These are phyloP conservation scores for Entrophospora sp. DNA, from an alignment of 192 early-diverging fungal genomes.

Conservation along the genomic window DNA sequence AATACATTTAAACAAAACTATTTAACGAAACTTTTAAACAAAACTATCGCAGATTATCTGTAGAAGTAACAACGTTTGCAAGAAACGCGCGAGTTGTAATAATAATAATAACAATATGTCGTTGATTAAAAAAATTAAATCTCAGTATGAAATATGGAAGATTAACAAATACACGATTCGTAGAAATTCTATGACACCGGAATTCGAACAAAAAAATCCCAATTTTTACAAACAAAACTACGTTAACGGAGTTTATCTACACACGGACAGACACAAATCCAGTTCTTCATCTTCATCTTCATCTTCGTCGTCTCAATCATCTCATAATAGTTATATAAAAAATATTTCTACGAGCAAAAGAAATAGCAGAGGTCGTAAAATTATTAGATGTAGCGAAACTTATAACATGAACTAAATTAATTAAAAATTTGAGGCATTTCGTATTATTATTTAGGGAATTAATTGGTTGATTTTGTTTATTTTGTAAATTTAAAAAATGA, in stretches of 20 bases:
- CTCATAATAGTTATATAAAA: not conserved
- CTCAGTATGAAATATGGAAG: slow-evolving; percentile 42
- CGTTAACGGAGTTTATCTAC: slow-evolving; percentile 33
- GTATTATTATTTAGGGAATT: too few relatives aligned
- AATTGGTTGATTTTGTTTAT: too few relatives aligned
- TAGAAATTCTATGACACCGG: slow-evolving; percentile 31
- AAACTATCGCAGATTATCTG: too few relatives aligned
- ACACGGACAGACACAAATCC: slow-evolving; percentile 19
- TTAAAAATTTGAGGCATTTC: not conserved
- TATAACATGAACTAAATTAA: slow-evolving; percentile 2
- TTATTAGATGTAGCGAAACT: slow-evolving; percentile 12
- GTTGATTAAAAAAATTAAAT: slow-evolving; percentile 37
- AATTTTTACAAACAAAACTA: slow-evolving; percentile 36
- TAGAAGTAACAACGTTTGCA: too few relatives aligned
- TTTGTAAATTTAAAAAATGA: too few relatives aligned
- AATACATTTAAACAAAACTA: too few relatives aligned
- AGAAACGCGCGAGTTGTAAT: too few relatives aligned
- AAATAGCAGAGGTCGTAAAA: not conserved
- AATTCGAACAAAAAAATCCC: slow-evolving; percentile 37
- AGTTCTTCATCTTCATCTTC: slow-evolving; percentile 21
- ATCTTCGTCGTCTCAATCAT: slow-evolving; percentile 19
- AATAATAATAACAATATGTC: slow-evolving; percentile 24
- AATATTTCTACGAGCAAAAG: not conserved
- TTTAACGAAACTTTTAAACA: too few relatives aligned
- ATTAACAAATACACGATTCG: slow-evolving; percentile 38